Percentiles rank a stretch among this genome's conserved stretches.
These are phyloP conservation scores for Aureobasidium melanogenum DNA, from an alignment of 2,329 filamentous ascomycete species.

Conservation along the genomic window DNA sequence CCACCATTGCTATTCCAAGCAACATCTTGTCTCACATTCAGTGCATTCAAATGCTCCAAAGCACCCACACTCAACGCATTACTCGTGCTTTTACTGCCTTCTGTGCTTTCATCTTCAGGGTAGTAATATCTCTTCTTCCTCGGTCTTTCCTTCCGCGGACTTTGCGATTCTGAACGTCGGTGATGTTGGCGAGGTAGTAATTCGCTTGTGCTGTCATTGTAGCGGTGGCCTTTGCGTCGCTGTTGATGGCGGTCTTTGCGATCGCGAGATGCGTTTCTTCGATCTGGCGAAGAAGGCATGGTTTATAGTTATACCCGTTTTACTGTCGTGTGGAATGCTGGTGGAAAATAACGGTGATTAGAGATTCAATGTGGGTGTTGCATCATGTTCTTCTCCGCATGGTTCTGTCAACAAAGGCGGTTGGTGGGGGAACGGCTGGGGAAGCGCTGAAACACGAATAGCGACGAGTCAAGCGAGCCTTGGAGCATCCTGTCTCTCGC, in stretches of 20 bases:
- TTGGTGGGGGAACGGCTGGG: neutral
- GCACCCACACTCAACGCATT: conserved; percentile 45
- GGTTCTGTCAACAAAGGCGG: neutral
- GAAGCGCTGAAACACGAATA: neutral
- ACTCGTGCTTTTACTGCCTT: conserved; percentile 16
- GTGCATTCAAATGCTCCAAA: conserved; percentile 55
- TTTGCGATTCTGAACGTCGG: neutral
- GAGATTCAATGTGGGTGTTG: neutral
- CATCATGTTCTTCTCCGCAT: neutral
- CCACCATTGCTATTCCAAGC: conserved; percentile 11
- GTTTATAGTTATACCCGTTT: neutral
- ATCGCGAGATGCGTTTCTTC: conserved; percentile 16
- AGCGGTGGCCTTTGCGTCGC: conserved; percentile 25
- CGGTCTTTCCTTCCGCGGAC: neutral
- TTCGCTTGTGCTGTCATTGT: conserved; percentile 26
- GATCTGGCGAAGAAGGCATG: neutral
- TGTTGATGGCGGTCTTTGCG: conserved; percentile 20
- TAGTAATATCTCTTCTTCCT: neutral
- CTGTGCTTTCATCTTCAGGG: neutral
- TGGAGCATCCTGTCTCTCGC: neutral
- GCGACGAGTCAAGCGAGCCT: neutral
- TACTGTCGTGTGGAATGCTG: neutral
- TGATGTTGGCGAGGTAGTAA: neutral
- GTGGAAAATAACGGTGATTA: neutral
- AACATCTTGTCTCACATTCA: conserved; percentile 12